Base-by-base conservation (phyloP, 1,139 yeast species). In the Diutina neorugosa region DNA sequence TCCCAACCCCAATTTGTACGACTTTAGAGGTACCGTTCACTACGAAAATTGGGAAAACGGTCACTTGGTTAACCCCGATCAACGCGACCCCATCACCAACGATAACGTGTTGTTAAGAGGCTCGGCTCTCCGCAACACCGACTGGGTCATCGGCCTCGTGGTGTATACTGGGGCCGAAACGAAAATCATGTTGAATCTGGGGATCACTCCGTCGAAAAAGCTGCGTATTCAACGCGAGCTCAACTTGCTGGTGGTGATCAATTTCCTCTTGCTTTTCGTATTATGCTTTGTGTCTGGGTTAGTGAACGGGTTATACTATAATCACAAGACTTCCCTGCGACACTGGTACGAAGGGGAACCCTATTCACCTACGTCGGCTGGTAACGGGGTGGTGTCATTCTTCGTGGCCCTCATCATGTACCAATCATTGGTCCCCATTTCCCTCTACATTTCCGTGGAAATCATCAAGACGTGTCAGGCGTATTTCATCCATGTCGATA, bases 381-480 rank as follows among this genome's bases (percentile, higher is more conserved):
- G 65, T 25, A 80, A 78, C 62, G 85, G 84, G 21, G 18, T 46
- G 11, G 50, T 46, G 12, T 41, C 27, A 41, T 78, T 77, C 57
- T 70, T 71, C 58, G 84, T 80, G 47, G 77, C 81, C 1, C 65
- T 80, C 54, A 80, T 80, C 54, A 66, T 80, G 59, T 80, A 78
- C 61, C 82, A 77, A 64, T 76, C 83, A 0, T 70, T 80, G 63
- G 82, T 80, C 34, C 84, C 84, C 3, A 80, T 80, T 55, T 80
- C 84, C 0, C 71, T 80, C 56, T 80, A 80, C 63, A 77, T 80
- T 54, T 76, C 84, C 52, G 76, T 80, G 60, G 84, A 80, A 64
- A 77, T 80, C 57, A 77, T 80, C 63, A 80, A 80, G 59, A 77
- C 83, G 1, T 74, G 78, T 1, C 84, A 80, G 61, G 83, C 81